Conservation (phyloP, 176 grass and related monocot genomes). For the Eragrostis curvula region DNA sequence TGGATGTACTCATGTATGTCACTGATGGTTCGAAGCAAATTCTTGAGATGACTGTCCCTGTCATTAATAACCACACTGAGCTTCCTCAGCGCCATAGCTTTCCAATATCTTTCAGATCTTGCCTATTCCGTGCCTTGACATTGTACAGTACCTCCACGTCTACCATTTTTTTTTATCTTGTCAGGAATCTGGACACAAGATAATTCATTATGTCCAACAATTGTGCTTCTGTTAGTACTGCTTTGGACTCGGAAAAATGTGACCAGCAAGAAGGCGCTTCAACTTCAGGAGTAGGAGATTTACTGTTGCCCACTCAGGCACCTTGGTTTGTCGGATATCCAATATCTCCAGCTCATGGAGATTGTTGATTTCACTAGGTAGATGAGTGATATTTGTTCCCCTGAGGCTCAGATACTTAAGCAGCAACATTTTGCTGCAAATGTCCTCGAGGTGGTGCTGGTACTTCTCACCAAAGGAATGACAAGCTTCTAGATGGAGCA, state of each 20-base stretch:
- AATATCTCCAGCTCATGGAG: conserved; percentile 38
- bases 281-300: not conserved
- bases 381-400: not conserved
- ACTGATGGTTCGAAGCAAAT: not conserved
- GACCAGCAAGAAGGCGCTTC: conserved; percentile 34
- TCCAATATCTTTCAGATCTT: conserved; percentile 9
- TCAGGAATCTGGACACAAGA: not conserved
- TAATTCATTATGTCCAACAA: not conserved
- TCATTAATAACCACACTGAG: conserved; percentile 22
- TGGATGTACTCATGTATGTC: not conserved
- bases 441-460: not conserved
- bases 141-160: not conserved
- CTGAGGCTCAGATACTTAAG: conserved; percentile 42
- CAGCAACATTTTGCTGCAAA: conserved; percentile 5
- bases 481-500: conserved; percentile 38
- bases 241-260: not conserved
- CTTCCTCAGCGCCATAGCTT: conserved; percentile 31
- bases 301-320: not conserved
- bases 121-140: not conserved
- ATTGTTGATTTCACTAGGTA: conserved; percentile 34
- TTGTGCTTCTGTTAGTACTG: not conserved
- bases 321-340: conserved; percentile 26
- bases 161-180: not conserved
- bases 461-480: not conserved
- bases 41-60: not conserved